A percentile compares a stretch with the other conserved stretches of the same genome.
phyloP scores from a whole-genome alignment of 2,329 filamentous ascomycete species.

The Geosmithia flava region DNA sequence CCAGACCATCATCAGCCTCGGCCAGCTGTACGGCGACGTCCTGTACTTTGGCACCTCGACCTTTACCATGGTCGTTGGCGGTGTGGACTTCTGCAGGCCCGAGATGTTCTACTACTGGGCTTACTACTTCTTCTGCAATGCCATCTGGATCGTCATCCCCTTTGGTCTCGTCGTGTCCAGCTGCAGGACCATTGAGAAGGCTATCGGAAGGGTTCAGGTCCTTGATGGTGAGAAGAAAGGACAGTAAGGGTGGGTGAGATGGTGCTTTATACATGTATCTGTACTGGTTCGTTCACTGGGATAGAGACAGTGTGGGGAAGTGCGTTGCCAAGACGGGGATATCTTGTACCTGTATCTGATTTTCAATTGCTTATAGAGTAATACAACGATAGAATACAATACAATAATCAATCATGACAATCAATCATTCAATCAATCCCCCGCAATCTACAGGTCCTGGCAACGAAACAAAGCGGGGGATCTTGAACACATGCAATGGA shows the following conservation, averaged over 20 bases:
- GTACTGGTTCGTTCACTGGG: no score
- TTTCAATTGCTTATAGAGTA: no score
- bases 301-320: no score
- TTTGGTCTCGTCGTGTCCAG: constrained; percentile 16
- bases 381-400: no score
- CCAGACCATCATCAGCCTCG: constrained; percentile 31
- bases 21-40: constrained; percentile 38
- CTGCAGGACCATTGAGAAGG: constrained; percentile 9
- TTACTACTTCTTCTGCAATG: constrained; percentile 39
- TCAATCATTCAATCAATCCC: no score
- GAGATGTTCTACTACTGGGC: constrained; percentile 39
- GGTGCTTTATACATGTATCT: no score
- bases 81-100: constrained; percentile 32
- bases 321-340: no score
- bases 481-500: no score
- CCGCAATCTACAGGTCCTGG: no score
- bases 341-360: no score
- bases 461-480: no score
- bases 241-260: constrained; percentile 5
- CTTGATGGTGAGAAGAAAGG: constrained; percentile 11
- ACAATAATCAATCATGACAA: no score
- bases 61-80: constrained; percentile 25
- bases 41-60: constrained; percentile 37
- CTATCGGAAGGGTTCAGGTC: constrained; percentile 14
- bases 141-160: constrained; percentile 41